phyloP scores from a whole-genome alignment of 352 stramenopile genomes.

The Phytophthora podocarpi region DNA sequence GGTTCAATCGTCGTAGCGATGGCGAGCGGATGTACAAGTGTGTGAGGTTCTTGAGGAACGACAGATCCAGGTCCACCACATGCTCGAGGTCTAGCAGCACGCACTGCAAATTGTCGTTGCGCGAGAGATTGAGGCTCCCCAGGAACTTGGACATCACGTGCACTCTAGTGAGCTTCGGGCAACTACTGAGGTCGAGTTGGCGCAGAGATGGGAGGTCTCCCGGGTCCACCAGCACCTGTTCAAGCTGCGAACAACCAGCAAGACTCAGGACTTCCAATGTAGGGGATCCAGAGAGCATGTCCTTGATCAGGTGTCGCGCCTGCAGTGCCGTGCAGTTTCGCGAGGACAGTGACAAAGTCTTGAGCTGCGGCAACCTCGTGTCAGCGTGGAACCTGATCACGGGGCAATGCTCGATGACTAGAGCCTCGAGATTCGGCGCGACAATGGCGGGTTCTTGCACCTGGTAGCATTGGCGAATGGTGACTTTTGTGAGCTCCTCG shows the following conservation, averaged over 20 bases:
- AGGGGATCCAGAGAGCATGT: slow-evolving; percentile 29
- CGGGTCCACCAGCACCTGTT: slow-evolving; percentile 63
- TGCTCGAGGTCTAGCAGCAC: slow-evolving; percentile 51
- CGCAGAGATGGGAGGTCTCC: slow-evolving; percentile 53
- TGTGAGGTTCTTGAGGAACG: slow-evolving; percentile 64
- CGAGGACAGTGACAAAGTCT: slow-evolving; percentile 55
- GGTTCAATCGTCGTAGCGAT: slow-evolving; percentile 44
- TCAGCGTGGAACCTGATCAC: slow-evolving; percentile 46
- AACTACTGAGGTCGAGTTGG: slow-evolving; percentile 47
- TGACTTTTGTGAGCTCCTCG: slow-evolving; percentile 53
- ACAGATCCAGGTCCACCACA: slow-evolving; percentile 50
- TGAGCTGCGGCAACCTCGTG: slow-evolving; percentile 51
- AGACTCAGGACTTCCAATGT: slow-evolving; percentile 43
- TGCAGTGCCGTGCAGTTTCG: slow-evolving; percentile 50
- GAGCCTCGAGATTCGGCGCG: slow-evolving; percentile 32
- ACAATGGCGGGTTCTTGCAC: slow-evolving; percentile 53
- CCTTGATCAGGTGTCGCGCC: slow-evolving; percentile 50
- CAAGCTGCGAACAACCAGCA: slow-evolving; percentile 52
- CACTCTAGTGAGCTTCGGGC: slow-evolving; percentile 55
- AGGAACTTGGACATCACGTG: slow-evolving; percentile 61
- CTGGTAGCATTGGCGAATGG: slow-evolving; percentile 62
- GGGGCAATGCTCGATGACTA: slow-evolving; percentile 55
- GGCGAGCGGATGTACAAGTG: slow-evolving; percentile 57
- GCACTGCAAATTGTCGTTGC: slow-evolving; percentile 51
- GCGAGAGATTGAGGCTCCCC: slow-evolving; percentile 42